These are phyloP conservation scores for Narthecium ossifragum DNA, from an alignment of 106 monocot species.

Conservation along the genomic window DNA sequence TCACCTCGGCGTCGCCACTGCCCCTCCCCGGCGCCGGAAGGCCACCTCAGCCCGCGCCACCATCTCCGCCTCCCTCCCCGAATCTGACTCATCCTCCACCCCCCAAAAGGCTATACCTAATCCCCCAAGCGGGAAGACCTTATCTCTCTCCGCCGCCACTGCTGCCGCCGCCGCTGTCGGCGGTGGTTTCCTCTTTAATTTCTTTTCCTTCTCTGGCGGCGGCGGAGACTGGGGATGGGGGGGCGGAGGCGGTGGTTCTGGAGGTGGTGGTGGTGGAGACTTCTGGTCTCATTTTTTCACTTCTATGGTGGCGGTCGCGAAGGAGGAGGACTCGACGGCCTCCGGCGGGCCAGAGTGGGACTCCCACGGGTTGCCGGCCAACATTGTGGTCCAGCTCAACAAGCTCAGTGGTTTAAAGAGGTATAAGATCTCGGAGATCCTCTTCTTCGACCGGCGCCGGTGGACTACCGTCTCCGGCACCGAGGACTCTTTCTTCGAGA, in stretches of 20 bases:
- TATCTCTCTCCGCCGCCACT: slow-evolving; percentile 20
- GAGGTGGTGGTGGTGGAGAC: slow-evolving; percentile 40
- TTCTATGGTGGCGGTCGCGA: slow-evolving; percentile 31
- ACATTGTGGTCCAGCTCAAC: slow-evolving; percentile 53
- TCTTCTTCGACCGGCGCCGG: slow-evolving; percentile 70
- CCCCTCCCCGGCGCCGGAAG: not conserved
- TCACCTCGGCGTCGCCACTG: not conserved
- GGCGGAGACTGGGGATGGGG: slow-evolving; percentile 44
- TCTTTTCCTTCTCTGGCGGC: slow-evolving; percentile 16
- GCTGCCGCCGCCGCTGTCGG: slow-evolving; percentile 24
- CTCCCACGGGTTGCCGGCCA: slow-evolving; percentile 78
- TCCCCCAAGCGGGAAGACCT: slow-evolving; percentile 1
- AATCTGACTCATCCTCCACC: not conserved
- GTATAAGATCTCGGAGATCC: slow-evolving; percentile 87
- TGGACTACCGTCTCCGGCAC: slow-evolving; percentile 30
- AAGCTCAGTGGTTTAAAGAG: slow-evolving; percentile 89
- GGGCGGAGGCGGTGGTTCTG: slow-evolving; percentile 29
- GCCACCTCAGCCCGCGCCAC: not conserved
- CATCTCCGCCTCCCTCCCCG: not conserved
- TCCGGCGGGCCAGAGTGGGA: slow-evolving; percentile 51
- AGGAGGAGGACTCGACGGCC: slow-evolving; percentile 31
- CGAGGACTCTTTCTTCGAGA: slow-evolving; percentile 95
- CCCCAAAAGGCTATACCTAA: not conserved
- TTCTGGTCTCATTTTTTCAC: slow-evolving; percentile 79
- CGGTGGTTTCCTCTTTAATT: slow-evolving; percentile 24